These are phyloP conservation scores for Aureobasidium sp. DNA, from an alignment of 2,329 filamentous ascomycete genomes.

Conservation along the genomic window DNA sequence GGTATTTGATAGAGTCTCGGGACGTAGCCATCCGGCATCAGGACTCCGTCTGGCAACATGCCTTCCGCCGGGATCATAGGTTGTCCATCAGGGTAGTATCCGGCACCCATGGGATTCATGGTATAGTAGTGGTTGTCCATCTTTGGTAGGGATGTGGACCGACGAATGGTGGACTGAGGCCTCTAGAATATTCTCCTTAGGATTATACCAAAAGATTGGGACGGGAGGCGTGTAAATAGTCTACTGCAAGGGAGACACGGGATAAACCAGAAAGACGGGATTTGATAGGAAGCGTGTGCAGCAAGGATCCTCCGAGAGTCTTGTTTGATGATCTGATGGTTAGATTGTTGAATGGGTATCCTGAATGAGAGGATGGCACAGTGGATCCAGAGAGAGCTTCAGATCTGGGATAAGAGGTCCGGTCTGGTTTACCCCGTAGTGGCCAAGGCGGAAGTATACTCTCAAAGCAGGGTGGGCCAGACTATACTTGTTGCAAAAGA, in stretches of 20 bases:
- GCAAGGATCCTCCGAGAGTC: neutral
- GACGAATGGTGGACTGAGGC: neutral
- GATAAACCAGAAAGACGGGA: neutral
- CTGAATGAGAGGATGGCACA: slow-evolving; percentile 12
- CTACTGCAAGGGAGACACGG: neutral
- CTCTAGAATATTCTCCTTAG: neutral
- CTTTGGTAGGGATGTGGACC: neutral
- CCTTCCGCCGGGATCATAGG: slow-evolving; percentile 16
- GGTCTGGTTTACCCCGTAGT: neutral
- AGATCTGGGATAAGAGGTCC: neutral
- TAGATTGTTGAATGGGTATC: neutral
- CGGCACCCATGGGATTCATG: slow-evolving; percentile 24
- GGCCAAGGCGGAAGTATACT: neutral
- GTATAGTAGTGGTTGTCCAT: slow-evolving; percentile 20
- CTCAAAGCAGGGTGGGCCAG: neutral
- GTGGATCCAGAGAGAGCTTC: slow-evolving; percentile 10
- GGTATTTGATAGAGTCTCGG: slow-evolving; percentile 27
- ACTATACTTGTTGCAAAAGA: slow-evolving; percentile 10
- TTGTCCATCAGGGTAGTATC: slow-evolving; percentile 26
- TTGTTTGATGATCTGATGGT: neutral
- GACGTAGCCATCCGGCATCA: slow-evolving; percentile 23
- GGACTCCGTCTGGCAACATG: slow-evolving; percentile 19
- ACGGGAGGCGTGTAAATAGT: neutral
- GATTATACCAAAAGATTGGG: neutral
- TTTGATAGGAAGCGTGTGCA: neutral